Evolutionary conservation across 2,329 filamentous ascomycete genomes (phyloP), one percentile per base, ranked within the genome.

Genomic region (Orbilia blumenaviensis): DNA sequence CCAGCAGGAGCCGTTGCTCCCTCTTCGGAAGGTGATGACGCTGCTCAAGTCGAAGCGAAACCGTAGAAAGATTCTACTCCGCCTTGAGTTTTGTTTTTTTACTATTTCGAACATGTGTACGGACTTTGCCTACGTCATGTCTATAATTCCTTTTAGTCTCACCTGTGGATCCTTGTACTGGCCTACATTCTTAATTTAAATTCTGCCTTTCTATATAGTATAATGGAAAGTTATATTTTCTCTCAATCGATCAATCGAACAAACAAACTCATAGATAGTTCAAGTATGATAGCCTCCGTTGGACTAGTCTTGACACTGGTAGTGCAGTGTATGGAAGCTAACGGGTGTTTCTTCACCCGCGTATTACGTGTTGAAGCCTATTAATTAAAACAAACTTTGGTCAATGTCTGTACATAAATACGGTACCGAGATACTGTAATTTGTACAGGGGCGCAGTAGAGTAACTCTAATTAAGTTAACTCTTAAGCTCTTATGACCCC

Each of bases 1-100:
- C 66, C 64, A 42, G 36, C 38, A 23, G 50, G 36, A 18, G 36
- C 63, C 23, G 18, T 27, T 4, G 66, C 73, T 21, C 36, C 50
- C 14, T 66, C 58, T 21, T 69, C 73, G n/a, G 73, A 77, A 32
- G 73, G 73, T 34, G 73, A 77, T 14, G 23, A 69, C 9, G 73
- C 73, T 23, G 64, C 60, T 9, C 46, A 36, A 32, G 73, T 71
- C 38, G 66, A 77, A 54, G 9, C 46, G n/a, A 77, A 77, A 48
- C 62, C 73, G 36, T 69, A 60, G 34, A 32, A 66, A 6, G 27
- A 48, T 66, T 67, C 41, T 44, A n/a, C 41, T 52, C 36, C 14
- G 16, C 32, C 8, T 42, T 27, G 41, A 16, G 12, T 34, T 76
- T 63, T 50, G 23, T 44, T 64, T 50, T n/a, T n/a, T 56, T 36